These are phyloP conservation scores for Pyrenochaeta sp. DNA, from an alignment of 2,329 filamentous ascomycete species.

Conservation along the genomic window DNA sequence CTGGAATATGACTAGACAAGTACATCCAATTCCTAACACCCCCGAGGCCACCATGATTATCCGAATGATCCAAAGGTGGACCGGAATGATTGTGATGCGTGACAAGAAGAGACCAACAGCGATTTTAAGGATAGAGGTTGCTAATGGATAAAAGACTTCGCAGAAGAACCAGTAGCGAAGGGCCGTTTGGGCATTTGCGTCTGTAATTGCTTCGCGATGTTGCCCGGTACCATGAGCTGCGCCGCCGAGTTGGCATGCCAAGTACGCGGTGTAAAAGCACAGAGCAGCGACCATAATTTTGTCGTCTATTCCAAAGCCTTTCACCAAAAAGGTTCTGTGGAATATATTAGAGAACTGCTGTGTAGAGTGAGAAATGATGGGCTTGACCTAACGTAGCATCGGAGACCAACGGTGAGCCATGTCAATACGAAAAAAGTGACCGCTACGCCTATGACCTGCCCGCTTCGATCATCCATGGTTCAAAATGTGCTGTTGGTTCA, in stretches of 20 bases:
- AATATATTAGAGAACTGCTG: conserved; percentile 4
- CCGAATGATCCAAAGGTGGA: conserved; percentile 58
- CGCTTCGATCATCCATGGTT: conserved; percentile 36
- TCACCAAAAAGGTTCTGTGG: conserved; percentile 40
- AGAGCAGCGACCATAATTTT: conserved; percentile 50
- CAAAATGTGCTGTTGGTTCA: not conserved
- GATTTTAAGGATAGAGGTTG: conserved; percentile 58
- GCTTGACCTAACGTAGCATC: conserved; percentile 48
- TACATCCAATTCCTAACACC: conserved; percentile 57
- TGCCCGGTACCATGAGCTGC: conserved; percentile 50
- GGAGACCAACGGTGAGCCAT: conserved; percentile 48
- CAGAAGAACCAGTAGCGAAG: conserved; percentile 61
- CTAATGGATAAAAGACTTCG: conserved; percentile 61
- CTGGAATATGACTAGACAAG: conserved; percentile 61
- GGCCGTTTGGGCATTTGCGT: conserved; percentile 33
- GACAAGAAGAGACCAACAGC: conserved; percentile 62
- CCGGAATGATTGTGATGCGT: conserved; percentile 56
- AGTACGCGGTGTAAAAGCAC: conserved; percentile 48
- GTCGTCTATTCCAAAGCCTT: conserved; percentile 52
- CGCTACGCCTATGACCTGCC: conserved; percentile 39
- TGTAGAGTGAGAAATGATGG: not conserved
- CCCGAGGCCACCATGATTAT: conserved; percentile 55
- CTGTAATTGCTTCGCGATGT: conserved; percentile 41
- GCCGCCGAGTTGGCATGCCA: conserved; percentile 41
- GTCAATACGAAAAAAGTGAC: conserved; percentile 48